Base-by-base conservation (phyloP, 768 basidiomycete genomes). In the Porphyrellus cyaneotinctus region DNA sequence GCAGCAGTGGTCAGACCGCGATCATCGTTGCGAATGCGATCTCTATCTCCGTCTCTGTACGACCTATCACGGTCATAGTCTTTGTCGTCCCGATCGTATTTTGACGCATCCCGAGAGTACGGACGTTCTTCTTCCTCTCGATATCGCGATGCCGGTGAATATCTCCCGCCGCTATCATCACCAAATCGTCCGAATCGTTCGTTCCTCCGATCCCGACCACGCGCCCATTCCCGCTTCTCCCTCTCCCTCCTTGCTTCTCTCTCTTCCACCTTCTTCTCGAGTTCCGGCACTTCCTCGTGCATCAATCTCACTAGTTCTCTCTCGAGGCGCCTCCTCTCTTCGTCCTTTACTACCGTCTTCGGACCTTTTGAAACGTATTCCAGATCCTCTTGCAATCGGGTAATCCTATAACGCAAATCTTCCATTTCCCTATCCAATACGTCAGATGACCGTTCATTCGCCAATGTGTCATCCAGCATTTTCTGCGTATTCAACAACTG, bases 231-330 rank as follows among this genome's bases (percentile, higher is more conserved):
- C 33, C 91, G 74, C 60, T 85, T 85, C 63, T 97, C 91, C 60
- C 82, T 75, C 56, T 87, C 83, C 65, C 79, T 85, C 58, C 84
- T 76, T 54, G 85, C 84, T 43, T 95, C 90, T 41, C 88, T 71
- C 14, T 83, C 84, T 63, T 90, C 83, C 44, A 97, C 83, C 66
- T 82, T 84, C 58, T 85, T 78, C 70, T 98, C 94, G 8, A 99
- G 79, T 50, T 92, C 91, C 0, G 97, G 97, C 6, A 99, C 76
- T 42, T 87, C 81, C 64, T 95, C 92, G 63, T 98, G 94, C 84
- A 90, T 82, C 47, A 99, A 74, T 42, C 78, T 75, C 51, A 95
- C 69, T 18, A 97, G 74, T 60, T 98, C 93, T 38, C 95, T 78
- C 71, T 99, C 97, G 26, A 97, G 75, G 58, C 84, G 80, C 20